Evolutionary conservation across 2,329 filamentous ascomycete genomes (phyloP), one percentile per base, ranked within the genome.

Genomic region (Neoscytalidium dimidiatum): DNA sequence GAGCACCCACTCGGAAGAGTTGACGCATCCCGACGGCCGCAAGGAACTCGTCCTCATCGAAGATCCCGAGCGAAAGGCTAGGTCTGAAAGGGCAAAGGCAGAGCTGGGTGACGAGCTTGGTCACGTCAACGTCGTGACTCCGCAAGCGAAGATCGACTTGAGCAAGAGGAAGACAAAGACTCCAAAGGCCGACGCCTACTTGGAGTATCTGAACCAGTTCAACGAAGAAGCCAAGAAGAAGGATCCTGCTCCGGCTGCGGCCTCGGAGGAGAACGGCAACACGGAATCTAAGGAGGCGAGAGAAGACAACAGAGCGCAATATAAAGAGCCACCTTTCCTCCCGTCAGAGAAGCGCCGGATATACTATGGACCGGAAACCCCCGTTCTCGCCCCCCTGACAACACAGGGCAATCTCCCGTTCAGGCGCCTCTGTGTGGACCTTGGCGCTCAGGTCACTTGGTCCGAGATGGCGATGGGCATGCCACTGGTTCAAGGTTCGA

Each of bases 381-480:
- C 95, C 0, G 88, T 94, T 11, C 83, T 99, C n/a, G 95, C 95
- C 4, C 95, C 95, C 38, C 84, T 99, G 56, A 99, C 95, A 1
- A 99, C 95, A 0, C 95, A 98, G 79, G 95, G 95, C 51, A 99
- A 99, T 72, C 84, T 98, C 53, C 95, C 95, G 0, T 99, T 97
- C 82, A 90, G 95, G 64, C 88, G 95, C 57, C 86, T 99, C 31
- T 97, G 94, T 73, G 89, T 92, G 13, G 90, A 94, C 64, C 85
- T 98, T 26, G 95, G 95, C 38, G 94, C 93, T 29, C 91, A 97
- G 74, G 84, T 96, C 56, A 99, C 95, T 0, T 99, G 97, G 82
- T 98, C 94, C 0, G 95, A 99, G 79, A 99, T 99, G 95, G 95
- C 94, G 3, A 91, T 99, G 86, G 89, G 92, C 29, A 82, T 96